Evolutionary conservation across 2,329 filamentous ascomycete species (phyloP).

Genomic region (Celoporthe dispersa): DNA sequence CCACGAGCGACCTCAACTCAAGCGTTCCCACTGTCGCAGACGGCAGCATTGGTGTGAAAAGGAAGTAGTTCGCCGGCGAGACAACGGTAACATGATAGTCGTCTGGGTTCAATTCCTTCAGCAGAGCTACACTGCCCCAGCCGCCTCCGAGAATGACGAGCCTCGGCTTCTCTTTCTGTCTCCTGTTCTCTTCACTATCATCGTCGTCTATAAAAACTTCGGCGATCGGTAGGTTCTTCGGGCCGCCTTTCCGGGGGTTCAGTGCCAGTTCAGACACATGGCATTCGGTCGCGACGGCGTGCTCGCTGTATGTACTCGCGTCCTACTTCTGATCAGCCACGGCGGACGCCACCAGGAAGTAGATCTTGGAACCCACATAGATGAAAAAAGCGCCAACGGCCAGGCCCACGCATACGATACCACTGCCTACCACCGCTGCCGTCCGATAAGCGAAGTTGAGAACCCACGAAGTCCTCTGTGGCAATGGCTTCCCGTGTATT

Average conservation of each 20-base stretch:
- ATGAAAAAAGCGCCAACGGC: conserved; percentile 84
- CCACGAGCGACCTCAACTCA: conserved; percentile 86
- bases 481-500: conserved; percentile 58
- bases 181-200: conserved; percentile 71
- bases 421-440: conserved; percentile 75
- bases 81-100: conserved; percentile 97
- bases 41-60: conserved; percentile 97
- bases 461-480: conserved; percentile 51
- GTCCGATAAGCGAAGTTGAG: conserved; percentile 69
- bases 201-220: conserved; percentile 89
- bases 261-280: conserved; percentile 84
- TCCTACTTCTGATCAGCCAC: conserved; percentile 51
- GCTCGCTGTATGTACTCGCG: conserved; percentile 83
- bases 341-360: not conserved
- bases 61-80: conserved; percentile 92
- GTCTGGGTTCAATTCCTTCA: conserved; percentile 87
- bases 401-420: conserved; percentile 70
- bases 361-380: conserved; percentile 52
- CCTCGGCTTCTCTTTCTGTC: conserved; percentile 84
- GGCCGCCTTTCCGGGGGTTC: conserved; percentile 79
- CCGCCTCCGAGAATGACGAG: conserved; percentile 92
- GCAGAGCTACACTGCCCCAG: conserved; percentile 89
- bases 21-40: conserved; percentile 96
- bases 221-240: conserved; percentile 92
- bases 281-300: conserved; percentile 70